Conservation (phyloP, 495 filamentous ascomycete species). For the Terfezia boudieri region DNA sequence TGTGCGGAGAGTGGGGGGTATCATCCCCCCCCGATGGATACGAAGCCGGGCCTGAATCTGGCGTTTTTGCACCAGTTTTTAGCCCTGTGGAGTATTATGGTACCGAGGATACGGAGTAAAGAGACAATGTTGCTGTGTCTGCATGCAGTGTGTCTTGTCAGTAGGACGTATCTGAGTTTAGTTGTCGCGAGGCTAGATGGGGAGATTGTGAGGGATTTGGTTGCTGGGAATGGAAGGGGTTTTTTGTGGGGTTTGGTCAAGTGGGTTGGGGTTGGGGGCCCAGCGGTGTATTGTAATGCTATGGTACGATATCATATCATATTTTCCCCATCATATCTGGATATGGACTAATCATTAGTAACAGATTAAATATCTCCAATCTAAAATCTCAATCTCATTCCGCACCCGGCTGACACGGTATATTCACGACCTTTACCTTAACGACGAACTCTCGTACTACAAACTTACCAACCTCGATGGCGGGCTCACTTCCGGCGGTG, state of each 20-base stretch:
- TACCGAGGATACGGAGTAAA: slow-evolving; percentile 83
- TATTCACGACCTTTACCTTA: slow-evolving; percentile 92
- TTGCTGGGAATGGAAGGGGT: slow-evolving; percentile 70
- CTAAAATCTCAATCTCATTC: slow-evolving; percentile 95
- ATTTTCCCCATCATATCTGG: neutral
- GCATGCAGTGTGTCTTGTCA: slow-evolving; percentile 68
- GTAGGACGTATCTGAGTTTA: slow-evolving; percentile 83
- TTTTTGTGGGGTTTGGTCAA: slow-evolving; percentile 83
- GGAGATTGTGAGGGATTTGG: slow-evolving; percentile 85
- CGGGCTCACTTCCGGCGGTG: slow-evolving; percentile 48
- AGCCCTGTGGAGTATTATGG: slow-evolving; percentile 89
- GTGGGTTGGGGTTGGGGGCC: slow-evolving; percentile 45
- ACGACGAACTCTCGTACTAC: slow-evolving; percentile 86
- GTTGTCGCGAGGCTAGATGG: slow-evolving; percentile 85
- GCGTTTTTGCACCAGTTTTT: slow-evolving; percentile 97
- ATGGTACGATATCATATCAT: slow-evolving; percentile 9
- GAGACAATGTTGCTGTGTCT: slow-evolving; percentile 74
- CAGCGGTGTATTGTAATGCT: slow-evolving; percentile 19
- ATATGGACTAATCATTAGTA: neutral
- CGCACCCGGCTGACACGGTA: slow-evolving; percentile 88
- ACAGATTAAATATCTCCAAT: slow-evolving; percentile 86
- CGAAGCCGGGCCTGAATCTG: slow-evolving; percentile 84
- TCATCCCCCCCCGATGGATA: slow-evolving; percentile 62
- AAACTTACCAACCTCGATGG: slow-evolving; percentile 87
- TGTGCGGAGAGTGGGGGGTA: slow-evolving; percentile 6